phyloP scores from a whole-genome alignment of 148 eudicot genomes.

The Selenicereus undatus region DNA sequence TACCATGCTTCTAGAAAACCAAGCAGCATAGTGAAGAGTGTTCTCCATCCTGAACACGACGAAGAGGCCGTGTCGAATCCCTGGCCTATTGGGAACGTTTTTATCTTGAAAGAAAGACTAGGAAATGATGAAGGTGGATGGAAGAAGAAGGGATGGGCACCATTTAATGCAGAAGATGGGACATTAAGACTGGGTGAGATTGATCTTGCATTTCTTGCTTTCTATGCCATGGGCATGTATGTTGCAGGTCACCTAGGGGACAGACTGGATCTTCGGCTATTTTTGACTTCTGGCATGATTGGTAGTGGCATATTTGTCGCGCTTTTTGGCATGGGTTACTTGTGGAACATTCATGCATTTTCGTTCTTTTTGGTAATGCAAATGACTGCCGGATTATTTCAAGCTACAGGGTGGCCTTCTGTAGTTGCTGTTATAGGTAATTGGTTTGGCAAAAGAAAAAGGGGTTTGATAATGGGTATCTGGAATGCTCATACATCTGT shows the following conservation, averaged over 20 bases:
- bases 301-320: constrained; percentile 92
- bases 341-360: constrained; percentile 68
- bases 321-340: constrained; percentile 83
- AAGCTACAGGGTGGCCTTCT: constrained; percentile 98
- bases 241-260: constrained; percentile 93
- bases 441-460: constrained; percentile 92
- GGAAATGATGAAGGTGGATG: constrained; percentile 7
- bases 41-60: constrained; percentile 54
- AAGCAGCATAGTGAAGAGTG: constrained; percentile 92
- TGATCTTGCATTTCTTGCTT: constrained; percentile 83
- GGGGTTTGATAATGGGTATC: constrained; percentile 94
- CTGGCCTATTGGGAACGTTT: constrained; percentile 75
- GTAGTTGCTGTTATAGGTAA: constrained; percentile 95
- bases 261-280: constrained; percentile 66
- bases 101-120: constrained; percentile 32
- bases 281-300: constrained; percentile 82
- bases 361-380: constrained; percentile 77
- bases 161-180: constrained; percentile 70
- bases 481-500: constrained; percentile 99
- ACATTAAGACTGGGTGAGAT: constrained; percentile 76
- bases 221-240: constrained; percentile 87
- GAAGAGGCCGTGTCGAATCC: constrained; percentile 24
- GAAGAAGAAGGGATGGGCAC: constrained; percentile 65
- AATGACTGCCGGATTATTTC: constrained; percentile 92
- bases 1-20: constrained; percentile 98